phyloP scores from a whole-genome alignment of 2,329 filamentous ascomycete genomes.

The Microcyclospora pomicola region DNA sequence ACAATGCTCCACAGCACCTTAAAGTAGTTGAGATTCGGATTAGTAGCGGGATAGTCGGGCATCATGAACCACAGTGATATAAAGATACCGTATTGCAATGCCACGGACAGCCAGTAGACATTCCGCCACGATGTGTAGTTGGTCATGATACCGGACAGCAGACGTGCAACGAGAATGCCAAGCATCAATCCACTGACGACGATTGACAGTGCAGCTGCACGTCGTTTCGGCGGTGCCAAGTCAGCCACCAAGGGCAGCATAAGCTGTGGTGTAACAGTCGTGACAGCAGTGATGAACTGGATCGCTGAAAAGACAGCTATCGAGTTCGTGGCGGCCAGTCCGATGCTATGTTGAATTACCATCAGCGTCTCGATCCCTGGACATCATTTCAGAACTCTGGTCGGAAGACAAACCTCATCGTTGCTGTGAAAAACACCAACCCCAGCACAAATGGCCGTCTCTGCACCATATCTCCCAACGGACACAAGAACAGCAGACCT shows the following conservation, averaged over 20 bases:
- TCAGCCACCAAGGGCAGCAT: constrained; percentile 74
- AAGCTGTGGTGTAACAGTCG: constrained; percentile 59
- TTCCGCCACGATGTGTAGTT: constrained; percentile 62
- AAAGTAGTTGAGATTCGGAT: constrained; percentile 51
- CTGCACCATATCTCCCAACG: constrained; percentile 55
- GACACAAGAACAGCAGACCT: constrained; percentile 61
- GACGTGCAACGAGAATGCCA: constrained; percentile 60
- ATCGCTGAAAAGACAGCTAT: constrained; percentile 54
- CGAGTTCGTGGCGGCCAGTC: constrained; percentile 52
- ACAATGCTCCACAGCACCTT: constrained; percentile 51
- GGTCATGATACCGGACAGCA: constrained; percentile 61
- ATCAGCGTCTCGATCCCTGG: constrained; percentile 5
- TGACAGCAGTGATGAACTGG: constrained; percentile 60
- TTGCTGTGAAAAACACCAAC: constrained; percentile 50
- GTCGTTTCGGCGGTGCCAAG: constrained; percentile 54
- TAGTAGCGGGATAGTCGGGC: constrained; percentile 68
- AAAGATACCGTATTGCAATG: constrained; percentile 54
- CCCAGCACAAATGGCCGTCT: constrained; percentile 55
- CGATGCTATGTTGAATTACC: constrained; percentile 42
- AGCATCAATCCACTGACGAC: constrained; percentile 63
- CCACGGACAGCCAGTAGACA: constrained; percentile 67
- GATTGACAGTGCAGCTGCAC: constrained; percentile 57
- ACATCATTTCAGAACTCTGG: too few relatives aligned
- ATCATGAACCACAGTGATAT: constrained; percentile 55
- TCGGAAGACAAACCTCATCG: constrained; percentile 40